Evolutionary conservation across 441 rosid species (phyloP).

Genomic region (Capsella rubella): DNA sequence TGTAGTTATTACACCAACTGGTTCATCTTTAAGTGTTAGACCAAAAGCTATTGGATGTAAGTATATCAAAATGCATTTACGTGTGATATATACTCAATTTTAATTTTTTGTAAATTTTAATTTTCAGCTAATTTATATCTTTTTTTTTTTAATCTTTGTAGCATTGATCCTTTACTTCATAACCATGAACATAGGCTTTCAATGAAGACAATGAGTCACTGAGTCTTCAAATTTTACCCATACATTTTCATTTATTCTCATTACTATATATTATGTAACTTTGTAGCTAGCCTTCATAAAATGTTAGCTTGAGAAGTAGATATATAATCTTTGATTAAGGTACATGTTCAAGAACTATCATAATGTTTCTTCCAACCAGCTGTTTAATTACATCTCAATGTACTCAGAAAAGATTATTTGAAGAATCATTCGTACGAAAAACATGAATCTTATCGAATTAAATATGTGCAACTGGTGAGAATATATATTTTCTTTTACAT

Average conservation of each 20-base stretch:
- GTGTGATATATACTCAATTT: background rate
- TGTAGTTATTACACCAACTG: slow-evolving; percentile 27
- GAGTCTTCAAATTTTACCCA: background rate
- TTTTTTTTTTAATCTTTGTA: slow-evolving; percentile 7
- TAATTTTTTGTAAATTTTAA: no score
- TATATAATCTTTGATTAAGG: no score
- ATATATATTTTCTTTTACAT: no score
- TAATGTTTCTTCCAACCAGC: no score
- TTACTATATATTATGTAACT: background rate
- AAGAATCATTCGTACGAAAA: no score
- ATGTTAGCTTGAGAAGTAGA: no score
- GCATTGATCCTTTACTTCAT: slow-evolving; percentile 32
- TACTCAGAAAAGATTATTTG: no score
- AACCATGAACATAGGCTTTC: background rate
- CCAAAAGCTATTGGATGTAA: slow-evolving; percentile 33
- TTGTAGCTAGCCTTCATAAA: no score
- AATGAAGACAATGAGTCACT: slow-evolving; percentile 4
- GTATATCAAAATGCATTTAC: slow-evolving; percentile 25
- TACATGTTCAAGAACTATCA: no score
- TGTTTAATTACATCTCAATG: no score
- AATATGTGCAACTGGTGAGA: no score
- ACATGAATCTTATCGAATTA: no score
- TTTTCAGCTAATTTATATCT: background rate
- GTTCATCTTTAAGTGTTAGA: slow-evolving; percentile 26
- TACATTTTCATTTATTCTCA: background rate